Percentiles rank a stretch among this genome's conserved stretches.
phyloP scores from a whole-genome alignment of 176 grass and related monocot species.

The Triticum monococcum region DNA sequence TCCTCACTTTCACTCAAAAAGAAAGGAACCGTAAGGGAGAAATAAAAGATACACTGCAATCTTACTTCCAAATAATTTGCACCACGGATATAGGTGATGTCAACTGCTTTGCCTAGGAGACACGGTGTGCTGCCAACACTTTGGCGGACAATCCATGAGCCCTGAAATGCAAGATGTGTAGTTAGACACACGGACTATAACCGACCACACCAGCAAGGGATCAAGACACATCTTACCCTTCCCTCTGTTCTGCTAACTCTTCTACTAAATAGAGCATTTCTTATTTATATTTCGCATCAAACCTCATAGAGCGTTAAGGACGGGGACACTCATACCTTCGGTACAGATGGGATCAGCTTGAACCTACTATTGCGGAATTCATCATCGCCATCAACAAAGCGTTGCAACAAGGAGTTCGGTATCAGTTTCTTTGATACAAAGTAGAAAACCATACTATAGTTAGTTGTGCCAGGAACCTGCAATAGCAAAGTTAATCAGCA shows the following conservation, averaged over 20 bases:
- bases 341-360: conserved; percentile 96
- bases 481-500: conserved; percentile 37
- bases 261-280: not conserved
- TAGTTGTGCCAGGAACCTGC: conserved; percentile 92
- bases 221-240: not conserved
- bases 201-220: not conserved
- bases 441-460: conserved; percentile 99
- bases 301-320: not conserved
- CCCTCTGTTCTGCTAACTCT: not conserved
- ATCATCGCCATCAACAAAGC: conserved; percentile 93
- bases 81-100: conserved; percentile 86
- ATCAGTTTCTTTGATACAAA: conserved; percentile 75
- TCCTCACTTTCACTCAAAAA: not conserved
- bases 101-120: conserved; percentile 95
- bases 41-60: not conserved
- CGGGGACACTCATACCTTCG: conserved; percentile 53
- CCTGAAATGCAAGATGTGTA: conserved; percentile 48
- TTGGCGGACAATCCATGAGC: conserved; percentile 97
- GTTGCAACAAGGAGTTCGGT: conserved; percentile 85
- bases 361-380: conserved; percentile 98
- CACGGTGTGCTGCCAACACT: conserved; percentile 96
- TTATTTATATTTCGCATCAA: not conserved
- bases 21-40: not conserved
- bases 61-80: conserved; percentile 88
- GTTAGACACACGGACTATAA: conserved; percentile 13